phyloP scores from a whole-genome alignment of 2,329 filamentous ascomycete species.

The Trichoderma sp. region DNA sequence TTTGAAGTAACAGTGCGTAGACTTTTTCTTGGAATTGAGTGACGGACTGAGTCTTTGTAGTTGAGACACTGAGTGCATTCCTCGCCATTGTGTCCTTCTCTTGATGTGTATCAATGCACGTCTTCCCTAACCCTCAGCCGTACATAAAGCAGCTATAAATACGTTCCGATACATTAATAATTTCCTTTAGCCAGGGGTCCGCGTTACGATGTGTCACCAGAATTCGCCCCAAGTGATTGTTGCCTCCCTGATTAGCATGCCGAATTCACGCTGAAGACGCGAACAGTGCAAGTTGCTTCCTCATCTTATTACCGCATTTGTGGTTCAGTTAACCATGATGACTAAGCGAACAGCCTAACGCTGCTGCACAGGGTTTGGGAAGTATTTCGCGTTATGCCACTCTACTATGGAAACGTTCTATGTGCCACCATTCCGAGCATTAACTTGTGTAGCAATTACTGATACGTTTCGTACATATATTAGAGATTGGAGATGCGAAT shows the following conservation, averaged over 20 bases:
- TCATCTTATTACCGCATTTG: background rate
- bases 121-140: background rate
- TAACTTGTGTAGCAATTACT: background rate
- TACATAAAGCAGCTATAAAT: background rate
- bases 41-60: background rate
- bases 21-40: conserved; percentile 2
- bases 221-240: no score
- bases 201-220: no score
- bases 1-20: background rate
- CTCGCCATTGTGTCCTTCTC: background rate
- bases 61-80: background rate
- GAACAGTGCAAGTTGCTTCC: background rate
- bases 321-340: background rate
- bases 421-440: background rate
- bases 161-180: background rate
- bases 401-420: background rate
- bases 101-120: background rate
- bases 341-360: background rate
- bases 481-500: no score
- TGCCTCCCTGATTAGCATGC: background rate
- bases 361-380: background rate
- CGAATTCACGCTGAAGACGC: background rate
- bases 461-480: no score
- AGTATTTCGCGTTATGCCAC: background rate
- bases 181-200: background rate